Evolutionary conservation across 139 green algal species (phyloP), one percentile per base, ranked within the genome.

Genomic region (Helicosporidium sp.): DNA sequence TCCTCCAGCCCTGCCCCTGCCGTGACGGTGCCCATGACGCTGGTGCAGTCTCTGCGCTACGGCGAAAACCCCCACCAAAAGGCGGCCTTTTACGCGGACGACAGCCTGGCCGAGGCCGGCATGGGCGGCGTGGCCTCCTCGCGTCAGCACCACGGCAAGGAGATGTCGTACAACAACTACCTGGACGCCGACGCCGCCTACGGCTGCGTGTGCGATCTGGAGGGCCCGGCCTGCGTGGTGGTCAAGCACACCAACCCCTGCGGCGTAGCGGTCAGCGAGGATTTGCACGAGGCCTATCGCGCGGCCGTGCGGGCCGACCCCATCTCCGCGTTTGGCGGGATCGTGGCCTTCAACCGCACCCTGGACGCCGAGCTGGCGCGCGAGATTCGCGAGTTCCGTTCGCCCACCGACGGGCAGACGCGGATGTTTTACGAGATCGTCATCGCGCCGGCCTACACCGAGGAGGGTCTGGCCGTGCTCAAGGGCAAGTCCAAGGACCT

Each of bases 171-270:
- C 78, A 98, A 98, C 74, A 98, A 98, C 74, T 98, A 95, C 62
- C 60, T 98, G 51, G 89, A 99, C 52, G 79, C 79, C 0, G 85
- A 96, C 42, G 83, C 83, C 4, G 61, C 75, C 7, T 81, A 76
- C 49, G 47, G 36, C 25, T 61, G 68, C 42, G 74, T 71, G 6
- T 81, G 70, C 54, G 83, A 93, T 65, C 80, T 83, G 57, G 43
- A 54, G 26, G 71, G 78, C 45, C 75, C 82, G 10, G 79, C 70
- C 10, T 97, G 89, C 60, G 89, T 97, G 10, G 82, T 99, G 23
- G 89, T 99, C n/a, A 99, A 99, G 81, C 89, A 99, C 81, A 99
- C 89, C 64, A 99, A 99, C 74, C 89, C 89, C 26, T 99, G 89
- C 62, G 89, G 89, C 54, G 76, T 91, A 29, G 86, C 85, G 37